Evolutionary conservation across 768 basidiomycete species (phyloP), one percentile per base, ranked within the genome.

Genomic region (Galerina sulciceps): DNA sequence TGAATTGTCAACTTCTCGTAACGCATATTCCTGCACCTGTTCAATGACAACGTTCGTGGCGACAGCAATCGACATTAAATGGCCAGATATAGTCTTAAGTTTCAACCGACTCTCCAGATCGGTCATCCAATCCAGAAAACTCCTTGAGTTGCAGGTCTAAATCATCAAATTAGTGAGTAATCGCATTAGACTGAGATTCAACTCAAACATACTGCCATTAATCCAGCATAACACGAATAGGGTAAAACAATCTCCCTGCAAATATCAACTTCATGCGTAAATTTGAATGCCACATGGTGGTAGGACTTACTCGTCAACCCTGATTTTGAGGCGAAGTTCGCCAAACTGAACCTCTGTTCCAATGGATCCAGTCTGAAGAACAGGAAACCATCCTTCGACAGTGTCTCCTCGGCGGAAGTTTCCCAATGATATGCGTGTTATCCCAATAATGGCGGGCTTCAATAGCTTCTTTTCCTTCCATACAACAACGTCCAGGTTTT

Each of bases 351-450:
- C 66, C 64, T 86, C 82, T 20, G 76, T 77, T 31, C 79, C 74
- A 40, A 78, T 67, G 10, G 79, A 72, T 38, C 80, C 83, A 41
- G 75, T 68, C 42, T 83, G 81, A 52, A 90, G 74, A 2, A 93
- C 84, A 13, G 92, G 89, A 71, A 87, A 94, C 91, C 91, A 95
- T 13, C 93, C 93, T 68, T 95, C 93, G 5, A 91, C 80, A 3
- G 75, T 70, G 63, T 93, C 90, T 15, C 87, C 85, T 22, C 93
- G 80, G 20, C 88, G 83, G 65, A 94, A 91, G 66, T 89, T 90
- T 9, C 74, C 73, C 20, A 94, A 77, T 1, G 86, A 76, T 52
- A 96, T 85, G 20, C 79, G 79, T 18, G 88, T 81, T 23, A 78
- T 81, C 20, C 93, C 93, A 38, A 92, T 65, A 17, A 80, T 66